Evolutionary conservation across 768 basidiomycete genomes (phyloP).

Genomic region (Russula vinacea): DNA sequence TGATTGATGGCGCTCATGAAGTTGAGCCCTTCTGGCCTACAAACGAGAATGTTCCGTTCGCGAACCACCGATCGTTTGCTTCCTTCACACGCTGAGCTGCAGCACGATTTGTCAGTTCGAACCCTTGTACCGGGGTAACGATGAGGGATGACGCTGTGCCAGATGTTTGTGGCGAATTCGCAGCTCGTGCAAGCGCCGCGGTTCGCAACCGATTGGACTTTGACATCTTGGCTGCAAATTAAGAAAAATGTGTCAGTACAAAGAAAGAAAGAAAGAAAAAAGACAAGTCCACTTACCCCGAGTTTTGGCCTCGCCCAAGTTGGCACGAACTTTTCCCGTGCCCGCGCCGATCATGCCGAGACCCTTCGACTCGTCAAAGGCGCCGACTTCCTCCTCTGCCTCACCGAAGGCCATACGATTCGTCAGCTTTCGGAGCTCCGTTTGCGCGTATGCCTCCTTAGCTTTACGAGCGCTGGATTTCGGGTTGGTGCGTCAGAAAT

Average conservation of each 20-base stretch:
- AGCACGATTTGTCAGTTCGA: constrained; percentile 93
- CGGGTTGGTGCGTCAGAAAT: constrained; percentile 2
- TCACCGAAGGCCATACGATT: constrained; percentile 96
- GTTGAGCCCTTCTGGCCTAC: constrained; percentile 52
- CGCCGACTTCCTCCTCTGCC: constrained; percentile 92
- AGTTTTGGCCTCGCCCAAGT: constrained; percentile 83
- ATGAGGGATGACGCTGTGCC: constrained; percentile 90
- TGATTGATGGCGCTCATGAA: not conserved
- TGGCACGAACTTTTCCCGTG: constrained; percentile 87
- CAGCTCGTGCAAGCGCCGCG: constrained; percentile 75
- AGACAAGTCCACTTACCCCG: constrained; percentile 56
- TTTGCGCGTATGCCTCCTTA: constrained; percentile 98
- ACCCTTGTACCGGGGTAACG: constrained; percentile 95
- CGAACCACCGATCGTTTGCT: constrained; percentile 97
- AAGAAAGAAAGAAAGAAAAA: not conserved
- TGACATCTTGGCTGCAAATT: constrained; percentile 79
- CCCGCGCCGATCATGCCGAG: constrained; percentile 92
- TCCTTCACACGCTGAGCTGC: constrained; percentile 86
- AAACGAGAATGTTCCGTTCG: constrained; percentile 78
- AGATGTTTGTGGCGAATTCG: constrained; percentile 55
- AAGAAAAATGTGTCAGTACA: constrained; percentile 14
- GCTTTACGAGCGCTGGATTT: constrained; percentile 81
- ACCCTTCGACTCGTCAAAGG: constrained; percentile 97
- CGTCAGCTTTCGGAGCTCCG: constrained; percentile 93
- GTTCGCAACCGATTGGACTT: constrained; percentile 91